A percentile compares a stretch with the other conserved stretches of the same genome.
These are phyloP conservation scores for Naematelia aurantialba DNA, from an alignment of 768 basidiomycete genomes.

Conservation along the genomic window DNA sequence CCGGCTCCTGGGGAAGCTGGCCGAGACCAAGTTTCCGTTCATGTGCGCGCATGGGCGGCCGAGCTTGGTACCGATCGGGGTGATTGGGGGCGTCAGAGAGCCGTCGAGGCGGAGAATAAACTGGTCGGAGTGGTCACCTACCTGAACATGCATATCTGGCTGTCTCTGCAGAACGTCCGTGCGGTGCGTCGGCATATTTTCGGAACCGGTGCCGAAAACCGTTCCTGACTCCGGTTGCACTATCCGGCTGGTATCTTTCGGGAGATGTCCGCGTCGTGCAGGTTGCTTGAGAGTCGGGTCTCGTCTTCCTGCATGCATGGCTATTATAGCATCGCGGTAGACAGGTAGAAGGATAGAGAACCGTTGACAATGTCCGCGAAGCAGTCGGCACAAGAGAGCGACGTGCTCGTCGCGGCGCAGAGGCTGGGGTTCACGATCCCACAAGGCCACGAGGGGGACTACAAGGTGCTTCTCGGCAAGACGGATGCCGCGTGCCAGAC, in stretches of 20 bases:
- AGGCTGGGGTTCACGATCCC: slow-evolving; percentile 28
- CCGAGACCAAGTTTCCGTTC: slow-evolving; percentile 76
- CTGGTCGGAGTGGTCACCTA: not conserved
- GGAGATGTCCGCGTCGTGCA: no score
- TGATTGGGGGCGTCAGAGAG: not conserved
- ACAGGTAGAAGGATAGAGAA: no score
- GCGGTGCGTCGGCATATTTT: no score
- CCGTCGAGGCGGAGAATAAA: not conserved
- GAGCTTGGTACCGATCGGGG: slow-evolving; percentile 57
- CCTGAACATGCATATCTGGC: not conserved
- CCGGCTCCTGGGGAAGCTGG: slow-evolving; percentile 64
- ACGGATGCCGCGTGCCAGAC: slow-evolving; percentile 23
- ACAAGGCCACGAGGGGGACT: slow-evolving; percentile 26
- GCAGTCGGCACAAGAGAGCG: not conserved
- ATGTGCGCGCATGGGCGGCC: slow-evolving; percentile 92
- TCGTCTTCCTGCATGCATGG: not conserved
- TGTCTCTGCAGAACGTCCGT: no score
- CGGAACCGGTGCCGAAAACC: not conserved
- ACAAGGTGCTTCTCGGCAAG: slow-evolving; percentile 21
- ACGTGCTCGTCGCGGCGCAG: slow-evolving; percentile 14
- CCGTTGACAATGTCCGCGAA: not conserved
- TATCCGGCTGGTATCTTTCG: not conserved
- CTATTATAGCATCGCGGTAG: not conserved
- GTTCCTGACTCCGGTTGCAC: not conserved
- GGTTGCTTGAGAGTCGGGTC: no score